phyloP scores from a whole-genome alignment of 2,329 filamentous ascomycete species.

The Cladosporium sp. region DNA sequence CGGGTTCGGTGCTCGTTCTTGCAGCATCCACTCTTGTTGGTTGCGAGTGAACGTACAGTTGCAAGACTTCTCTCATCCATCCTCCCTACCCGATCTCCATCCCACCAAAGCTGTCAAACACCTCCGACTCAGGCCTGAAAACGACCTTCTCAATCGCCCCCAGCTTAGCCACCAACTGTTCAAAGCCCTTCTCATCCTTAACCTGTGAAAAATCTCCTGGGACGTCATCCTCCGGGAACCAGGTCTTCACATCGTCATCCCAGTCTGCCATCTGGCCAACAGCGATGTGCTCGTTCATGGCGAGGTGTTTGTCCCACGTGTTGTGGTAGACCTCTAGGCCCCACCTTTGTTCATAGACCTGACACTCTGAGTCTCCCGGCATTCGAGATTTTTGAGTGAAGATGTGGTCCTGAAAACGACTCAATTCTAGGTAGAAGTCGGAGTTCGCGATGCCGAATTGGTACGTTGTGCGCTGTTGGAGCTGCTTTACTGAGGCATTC shows the following conservation, averaged over 20 bases:
- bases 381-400: slow-evolving; percentile 1
- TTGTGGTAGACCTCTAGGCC: slow-evolving; percentile 25
- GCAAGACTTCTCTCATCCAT: background rate
- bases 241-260: slow-evolving; percentile 24
- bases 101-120: slow-evolving; percentile 7
- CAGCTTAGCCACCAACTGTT: slow-evolving; percentile 26
- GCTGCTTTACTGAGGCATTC: slow-evolving; percentile 9
- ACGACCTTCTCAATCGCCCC: slow-evolving; percentile 18
- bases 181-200: slow-evolving; percentile 22
- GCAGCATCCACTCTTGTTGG: too few relatives aligned
- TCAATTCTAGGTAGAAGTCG: slow-evolving; percentile 28
- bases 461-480: slow-evolving; percentile 26
- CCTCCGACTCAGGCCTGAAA: slow-evolving; percentile 1
- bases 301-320: slow-evolving; percentile 27
- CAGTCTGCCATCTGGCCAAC: slow-evolving; percentile 26
- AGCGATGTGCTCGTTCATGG: slow-evolving; percentile 24
- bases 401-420: slow-evolving; percentile 25
- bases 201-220: slow-evolving; percentile 7
- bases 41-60: too few relatives aligned
- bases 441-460: slow-evolving; percentile 23
- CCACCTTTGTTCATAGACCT: slow-evolving; percentile 26
- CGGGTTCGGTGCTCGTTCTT: too few relatives aligned
- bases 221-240: slow-evolving; percentile 27
- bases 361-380: slow-evolving; percentile 3
- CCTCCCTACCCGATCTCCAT: slow-evolving; percentile 8